A percentile compares a stretch with the other conserved stretches of the same genome.
Conservation (phyloP, 306 rosid genomes). For the Arachis hypogaea region DNA sequence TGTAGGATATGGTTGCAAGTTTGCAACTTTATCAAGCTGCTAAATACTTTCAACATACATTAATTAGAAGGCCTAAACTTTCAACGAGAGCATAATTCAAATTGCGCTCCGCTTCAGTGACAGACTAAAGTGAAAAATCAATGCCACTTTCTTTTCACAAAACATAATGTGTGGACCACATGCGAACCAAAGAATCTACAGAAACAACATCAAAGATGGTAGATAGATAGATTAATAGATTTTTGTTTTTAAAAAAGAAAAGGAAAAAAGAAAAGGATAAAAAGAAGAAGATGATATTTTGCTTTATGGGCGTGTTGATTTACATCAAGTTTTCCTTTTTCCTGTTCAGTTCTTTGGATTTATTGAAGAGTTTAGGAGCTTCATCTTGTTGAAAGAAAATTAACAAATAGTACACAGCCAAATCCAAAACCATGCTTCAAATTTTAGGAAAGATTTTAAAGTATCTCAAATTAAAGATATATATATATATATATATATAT, state of each 20-base stretch:
- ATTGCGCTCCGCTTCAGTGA: not conserved
- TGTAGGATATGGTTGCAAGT: not conserved
- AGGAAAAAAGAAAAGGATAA: not conserved
- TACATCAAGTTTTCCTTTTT: constrained; percentile 24
- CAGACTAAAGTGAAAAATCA: not conserved
- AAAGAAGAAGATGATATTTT: not conserved
- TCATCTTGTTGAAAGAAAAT: constrained; percentile 14
- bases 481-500: not conserved
- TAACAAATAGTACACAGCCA: constrained; percentile 26
- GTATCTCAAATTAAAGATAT: not conserved
- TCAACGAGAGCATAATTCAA: not conserved
- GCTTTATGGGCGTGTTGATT: constrained; percentile 24
- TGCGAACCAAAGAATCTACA: not conserved
- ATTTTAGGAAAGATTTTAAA: constrained; percentile 1
- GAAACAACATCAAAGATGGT: not conserved
- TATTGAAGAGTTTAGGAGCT: not conserved
- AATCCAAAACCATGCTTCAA: constrained; percentile 16
- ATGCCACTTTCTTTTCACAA: not conserved
- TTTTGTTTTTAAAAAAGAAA: not conserved
- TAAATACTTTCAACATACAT: not conserved
- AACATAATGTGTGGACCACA: constrained; percentile 30
- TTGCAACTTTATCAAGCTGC: not conserved
- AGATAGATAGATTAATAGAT: no score
- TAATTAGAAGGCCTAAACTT: not conserved
- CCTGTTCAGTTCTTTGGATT: constrained; percentile 27